Evolutionary conservation across 1,284 basidiomycete species (phyloP).

Genomic region (Athelia sp.): DNA sequence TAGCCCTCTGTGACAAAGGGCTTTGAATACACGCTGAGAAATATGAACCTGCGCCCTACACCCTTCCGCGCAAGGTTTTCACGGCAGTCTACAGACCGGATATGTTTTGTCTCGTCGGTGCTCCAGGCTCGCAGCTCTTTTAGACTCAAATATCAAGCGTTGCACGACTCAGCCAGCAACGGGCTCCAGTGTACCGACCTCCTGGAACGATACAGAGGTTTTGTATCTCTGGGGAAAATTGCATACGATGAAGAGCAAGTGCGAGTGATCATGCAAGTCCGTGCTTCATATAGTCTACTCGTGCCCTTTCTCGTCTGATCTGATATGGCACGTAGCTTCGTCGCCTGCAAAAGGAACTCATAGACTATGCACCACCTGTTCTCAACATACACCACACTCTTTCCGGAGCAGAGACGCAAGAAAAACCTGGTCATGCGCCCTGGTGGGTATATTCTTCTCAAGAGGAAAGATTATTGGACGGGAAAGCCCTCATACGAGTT

Average conservation of each 20-base stretch:
- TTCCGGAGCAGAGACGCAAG: slow-evolving; percentile 5
- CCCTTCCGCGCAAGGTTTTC: too few relatives aligned
- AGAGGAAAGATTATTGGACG: slow-evolving; percentile 11
- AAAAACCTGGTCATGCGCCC: slow-evolving; percentile 9
- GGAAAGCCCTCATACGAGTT: slow-evolving; percentile 41
- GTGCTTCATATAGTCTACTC: slow-evolving; percentile 10
- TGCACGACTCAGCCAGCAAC: neutral
- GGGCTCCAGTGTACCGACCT: slow-evolving; percentile 30
- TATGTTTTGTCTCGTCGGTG: too few relatives aligned
- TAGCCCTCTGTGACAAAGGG: too few relatives aligned
- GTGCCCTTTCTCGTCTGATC: neutral
- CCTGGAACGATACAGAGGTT: slow-evolving; percentile 40
- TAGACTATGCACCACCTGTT: slow-evolving; percentile 44
- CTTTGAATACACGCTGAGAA: too few relatives aligned
- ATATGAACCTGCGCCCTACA: too few relatives aligned
- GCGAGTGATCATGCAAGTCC: slow-evolving; percentile 56
- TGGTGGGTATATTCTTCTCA: slow-evolving; percentile 22
- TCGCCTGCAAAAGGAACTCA: slow-evolving; percentile 38
- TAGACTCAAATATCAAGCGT: neutral
- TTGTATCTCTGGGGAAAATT: slow-evolving; percentile 47
- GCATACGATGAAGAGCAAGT: slow-evolving; percentile 64
- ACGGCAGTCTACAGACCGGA: too few relatives aligned
- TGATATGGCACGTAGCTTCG: slow-evolving; percentile 31
- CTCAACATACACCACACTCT: slow-evolving; percentile 21
- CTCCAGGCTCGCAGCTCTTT: too few relatives aligned